Evolutionary conservation across 495 filamentous ascomycete genomes (phyloP).

Genomic region (Penicillium subrubescens): DNA sequence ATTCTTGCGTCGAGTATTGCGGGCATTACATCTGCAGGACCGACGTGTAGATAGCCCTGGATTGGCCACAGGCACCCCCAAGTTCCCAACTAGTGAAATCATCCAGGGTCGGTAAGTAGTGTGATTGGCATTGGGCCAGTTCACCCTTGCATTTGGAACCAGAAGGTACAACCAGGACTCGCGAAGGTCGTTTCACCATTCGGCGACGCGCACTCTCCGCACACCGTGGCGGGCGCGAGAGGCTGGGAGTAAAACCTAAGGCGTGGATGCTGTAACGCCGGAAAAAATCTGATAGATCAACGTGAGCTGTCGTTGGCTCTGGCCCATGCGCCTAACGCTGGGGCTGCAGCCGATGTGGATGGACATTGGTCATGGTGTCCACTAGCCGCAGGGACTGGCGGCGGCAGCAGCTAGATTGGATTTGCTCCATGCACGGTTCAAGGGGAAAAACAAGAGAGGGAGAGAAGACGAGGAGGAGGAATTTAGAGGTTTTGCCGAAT

Average conservation of each 20-base stretch:
- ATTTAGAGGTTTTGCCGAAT: not conserved
- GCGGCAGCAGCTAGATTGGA: conserved; percentile 28
- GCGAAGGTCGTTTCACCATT: conserved; percentile 24
- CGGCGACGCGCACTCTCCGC: conserved; percentile 15
- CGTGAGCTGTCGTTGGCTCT: conserved; percentile 35
- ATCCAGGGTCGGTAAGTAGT: conserved; percentile 3
- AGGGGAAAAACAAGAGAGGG: not conserved
- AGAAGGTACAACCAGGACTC: conserved; percentile 9
- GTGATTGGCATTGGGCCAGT: conserved; percentile 17
- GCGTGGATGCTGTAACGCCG: conserved; percentile 13
- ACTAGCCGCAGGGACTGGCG: conserved; percentile 15
- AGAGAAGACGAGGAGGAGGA: not conserved
- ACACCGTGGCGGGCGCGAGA: conserved; percentile 18
- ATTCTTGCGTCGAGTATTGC: conserved; percentile 6
- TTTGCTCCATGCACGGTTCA: conserved; percentile 8
- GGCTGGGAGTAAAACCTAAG: conserved; percentile 11
- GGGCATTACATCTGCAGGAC: conserved; percentile 17
- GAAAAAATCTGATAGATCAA: conserved; percentile 37
- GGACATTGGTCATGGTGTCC: conserved; percentile 12
- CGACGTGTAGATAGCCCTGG: not conserved
- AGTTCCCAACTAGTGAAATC: conserved; percentile 2
- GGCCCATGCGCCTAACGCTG: conserved; percentile 30
- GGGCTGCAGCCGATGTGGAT: conserved; percentile 14
- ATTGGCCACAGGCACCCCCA: not conserved
- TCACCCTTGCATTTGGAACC: conserved; percentile 26